These are phyloP conservation scores for Tricholoma bakamatsutake DNA, from an alignment of 768 basidiomycete genomes.

Conservation along the genomic window DNA sequence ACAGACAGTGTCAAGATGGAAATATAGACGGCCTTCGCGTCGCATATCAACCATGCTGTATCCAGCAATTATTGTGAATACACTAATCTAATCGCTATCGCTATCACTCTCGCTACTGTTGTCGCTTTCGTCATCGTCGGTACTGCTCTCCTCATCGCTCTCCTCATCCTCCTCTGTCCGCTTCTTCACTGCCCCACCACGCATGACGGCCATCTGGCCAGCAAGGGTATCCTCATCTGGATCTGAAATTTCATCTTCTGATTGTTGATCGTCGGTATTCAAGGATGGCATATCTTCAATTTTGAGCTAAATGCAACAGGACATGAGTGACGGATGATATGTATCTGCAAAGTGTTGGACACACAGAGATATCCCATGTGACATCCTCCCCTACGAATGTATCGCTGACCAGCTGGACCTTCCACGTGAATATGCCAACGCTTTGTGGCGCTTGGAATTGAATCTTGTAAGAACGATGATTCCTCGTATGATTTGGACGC, in stretches of 20 bases:
- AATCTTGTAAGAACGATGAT: conserved; percentile 81
- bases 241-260: conserved; percentile 94
- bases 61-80: no score
- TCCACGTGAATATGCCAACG: conserved; percentile 85
- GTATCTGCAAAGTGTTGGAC: conserved; percentile 19
- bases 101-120: conserved; percentile 44
- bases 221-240: conserved; percentile 96
- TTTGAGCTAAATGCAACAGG: conserved; percentile 51
- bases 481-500: conserved; percentile 37
- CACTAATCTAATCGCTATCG: conserved; percentile 17
- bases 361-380: conserved; percentile 62
- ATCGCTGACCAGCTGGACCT: conserved; percentile 80
- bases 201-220: conserved; percentile 97
- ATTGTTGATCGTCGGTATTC: conserved; percentile 44
- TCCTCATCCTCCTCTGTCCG: conserved; percentile 47
- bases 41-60: no score
- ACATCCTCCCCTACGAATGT: conserved; percentile 83
- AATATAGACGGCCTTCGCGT: no score
- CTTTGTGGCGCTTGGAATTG: conserved; percentile 93
- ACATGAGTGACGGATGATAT: conserved; percentile 7
- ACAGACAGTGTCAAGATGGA: neutral
- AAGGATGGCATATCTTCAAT: conserved; percentile 69
- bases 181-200: conserved; percentile 81
- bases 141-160: conserved; percentile 46
- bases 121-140: conserved; percentile 51